Evolutionary conservation across 441 rosid species (phyloP).

Genomic region (Pelargonium myrrhifolium): DNA sequence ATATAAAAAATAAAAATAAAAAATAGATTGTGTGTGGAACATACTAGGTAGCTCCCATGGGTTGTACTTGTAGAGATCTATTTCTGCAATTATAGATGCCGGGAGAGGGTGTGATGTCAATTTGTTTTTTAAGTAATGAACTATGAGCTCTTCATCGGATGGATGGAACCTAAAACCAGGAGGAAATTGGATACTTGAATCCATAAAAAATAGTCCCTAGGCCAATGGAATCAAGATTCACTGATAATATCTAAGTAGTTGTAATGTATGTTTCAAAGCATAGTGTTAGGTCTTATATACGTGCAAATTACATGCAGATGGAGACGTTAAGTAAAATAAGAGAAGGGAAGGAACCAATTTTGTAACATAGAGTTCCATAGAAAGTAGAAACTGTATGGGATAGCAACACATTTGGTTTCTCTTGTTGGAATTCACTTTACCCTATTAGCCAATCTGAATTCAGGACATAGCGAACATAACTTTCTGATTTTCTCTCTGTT

Average conservation of each 20-base stretch:
- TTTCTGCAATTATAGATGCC: slow-evolving; percentile 36
- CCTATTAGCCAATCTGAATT: background rate
- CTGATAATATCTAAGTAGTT: slow-evolving; percentile 16
- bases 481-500: background rate
- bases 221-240: slow-evolving; percentile 11
- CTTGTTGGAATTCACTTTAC: slow-evolving; percentile 2
- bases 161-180: slow-evolving; percentile 62
- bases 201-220: slow-evolving; percentile 12
- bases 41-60: slow-evolving; percentile 55
- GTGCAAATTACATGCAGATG: slow-evolving; percentile 19
- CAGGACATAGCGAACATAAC: background rate
- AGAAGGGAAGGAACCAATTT: slow-evolving; percentile 18
- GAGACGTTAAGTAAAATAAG: slow-evolving; percentile 17
- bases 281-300: slow-evolving; percentile 16
- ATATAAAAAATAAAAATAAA: background rate
- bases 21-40: slow-evolving; percentile 11
- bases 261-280: background rate
- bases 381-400: background rate
- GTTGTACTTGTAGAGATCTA: slow-evolving; percentile 39
- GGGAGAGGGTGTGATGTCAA: slow-evolving; percentile 35
- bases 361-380: slow-evolving; percentile 6
- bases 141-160: slow-evolving; percentile 51
- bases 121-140: slow-evolving; percentile 43
- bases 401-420: slow-evolving; percentile 18
- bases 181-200: slow-evolving; percentile 31